These are phyloP conservation scores for Pilobolus umbonatus DNA, from an alignment of 192 early-diverging fungal genomes.

Conservation along the genomic window DNA sequence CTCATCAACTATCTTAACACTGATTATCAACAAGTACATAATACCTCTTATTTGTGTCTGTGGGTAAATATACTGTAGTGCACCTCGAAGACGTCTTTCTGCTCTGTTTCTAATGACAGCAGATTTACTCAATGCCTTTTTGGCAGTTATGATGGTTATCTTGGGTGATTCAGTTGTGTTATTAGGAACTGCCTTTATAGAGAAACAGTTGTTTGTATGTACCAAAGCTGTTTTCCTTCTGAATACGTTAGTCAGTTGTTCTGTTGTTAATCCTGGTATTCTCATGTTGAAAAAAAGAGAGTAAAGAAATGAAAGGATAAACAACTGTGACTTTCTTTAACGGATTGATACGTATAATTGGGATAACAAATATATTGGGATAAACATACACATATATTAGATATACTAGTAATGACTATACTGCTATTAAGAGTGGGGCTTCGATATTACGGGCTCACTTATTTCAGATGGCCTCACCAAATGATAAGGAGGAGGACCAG, in stretches of 20 bases:
- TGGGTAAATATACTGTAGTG: neutral
- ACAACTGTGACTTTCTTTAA: too few relatives aligned
- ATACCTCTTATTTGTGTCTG: neutral
- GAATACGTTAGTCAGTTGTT: neutral
- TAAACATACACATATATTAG: too few relatives aligned
- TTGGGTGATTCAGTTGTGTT: neutral
- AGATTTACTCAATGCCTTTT: constrained; percentile 13
- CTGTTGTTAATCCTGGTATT: constrained; percentile 7
- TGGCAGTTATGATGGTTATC: neutral
- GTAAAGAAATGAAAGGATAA: neutral
- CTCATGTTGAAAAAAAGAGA: neutral
- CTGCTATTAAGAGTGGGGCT: too few relatives aligned
- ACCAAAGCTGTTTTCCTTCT: neutral
- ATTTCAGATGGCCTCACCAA: too few relatives aligned
- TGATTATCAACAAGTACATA: too few relatives aligned
- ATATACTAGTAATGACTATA: too few relatives aligned
- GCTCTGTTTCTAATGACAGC: constrained; percentile 10
- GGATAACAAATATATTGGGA: too few relatives aligned
- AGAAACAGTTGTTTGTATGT: neutral
- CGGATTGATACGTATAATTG: too few relatives aligned
- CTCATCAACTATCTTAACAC: too few relatives aligned
- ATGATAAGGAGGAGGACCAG: too few relatives aligned
- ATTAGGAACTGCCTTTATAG: constrained; percentile 3
- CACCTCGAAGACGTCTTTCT: constrained; percentile 6
- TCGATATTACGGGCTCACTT: too few relatives aligned